Conservation (phyloP, 1,284 basidiomycete species). For the Dichomitus squalens region DNA sequence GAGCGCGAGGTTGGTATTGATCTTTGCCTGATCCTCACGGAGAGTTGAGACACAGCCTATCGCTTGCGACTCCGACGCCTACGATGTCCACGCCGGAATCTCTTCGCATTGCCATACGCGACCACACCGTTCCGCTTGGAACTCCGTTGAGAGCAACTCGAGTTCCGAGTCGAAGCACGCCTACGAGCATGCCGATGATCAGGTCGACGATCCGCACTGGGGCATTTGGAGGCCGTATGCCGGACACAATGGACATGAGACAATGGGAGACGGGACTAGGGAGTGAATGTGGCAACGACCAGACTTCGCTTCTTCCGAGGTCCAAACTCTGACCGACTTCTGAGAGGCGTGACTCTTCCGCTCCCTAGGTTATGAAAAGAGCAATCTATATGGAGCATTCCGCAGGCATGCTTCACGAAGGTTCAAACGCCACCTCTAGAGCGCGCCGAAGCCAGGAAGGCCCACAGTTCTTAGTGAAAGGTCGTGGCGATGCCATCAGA, state of each 20-base stretch:
- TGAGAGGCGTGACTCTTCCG: slow-evolving; percentile 12
- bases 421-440: neutral
- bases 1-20: slow-evolving; percentile 13
- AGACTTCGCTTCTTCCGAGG: slow-evolving; percentile 24
- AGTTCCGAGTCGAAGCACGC: slow-evolving; percentile 13
- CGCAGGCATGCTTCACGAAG: slow-evolving; percentile 11
- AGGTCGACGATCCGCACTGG: slow-evolving; percentile 14
- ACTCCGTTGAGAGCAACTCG: neutral
- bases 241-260: neutral
- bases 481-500: slow-evolving; percentile 17
- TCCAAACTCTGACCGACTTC: slow-evolving; percentile 20
- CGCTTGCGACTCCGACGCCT: slow-evolving; percentile 9
- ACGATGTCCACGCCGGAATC: slow-evolving; percentile 7
- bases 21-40: slow-evolving; percentile 4
- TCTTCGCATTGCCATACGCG: neutral
- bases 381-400: neutral
- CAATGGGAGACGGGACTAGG: neutral
- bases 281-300: neutral
- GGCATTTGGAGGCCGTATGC: slow-evolving; percentile 3
- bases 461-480: slow-evolving; percentile 9
- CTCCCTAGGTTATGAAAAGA: neutral
- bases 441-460: neutral
- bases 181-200: slow-evolving; percentile 19
- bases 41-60: slow-evolving; percentile 12
- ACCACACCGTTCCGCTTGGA: neutral